Evolutionary conservation across 495 filamentous ascomycete species (phyloP).

Genomic region (Eremomyces bilateralis): DNA sequence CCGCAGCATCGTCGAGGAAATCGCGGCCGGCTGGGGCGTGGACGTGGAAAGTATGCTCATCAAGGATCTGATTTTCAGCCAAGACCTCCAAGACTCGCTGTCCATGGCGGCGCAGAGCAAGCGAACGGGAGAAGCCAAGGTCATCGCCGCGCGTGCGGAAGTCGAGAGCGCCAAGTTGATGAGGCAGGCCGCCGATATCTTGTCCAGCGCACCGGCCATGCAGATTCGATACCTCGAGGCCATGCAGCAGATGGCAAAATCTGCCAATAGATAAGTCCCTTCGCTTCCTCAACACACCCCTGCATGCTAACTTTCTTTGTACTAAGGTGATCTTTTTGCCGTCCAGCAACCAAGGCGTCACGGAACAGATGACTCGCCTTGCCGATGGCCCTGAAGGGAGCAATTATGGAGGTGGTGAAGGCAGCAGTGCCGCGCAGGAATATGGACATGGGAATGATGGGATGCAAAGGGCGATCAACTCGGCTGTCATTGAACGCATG

Average conservation of each 20-base stretch:
- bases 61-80: conserved; percentile 97
- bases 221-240: conserved; percentile 96
- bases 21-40: conserved; percentile 84
- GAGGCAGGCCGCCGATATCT: conserved; percentile 92
- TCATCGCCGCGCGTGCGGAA: conserved; percentile 90
- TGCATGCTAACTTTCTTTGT: no score
- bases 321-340: conserved; percentile 97
- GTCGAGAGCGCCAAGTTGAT: conserved; percentile 95
- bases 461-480: conserved; percentile 69
- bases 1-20: conserved; percentile 93
- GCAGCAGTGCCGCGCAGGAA: conserved; percentile 22
- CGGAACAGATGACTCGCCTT: conserved; percentile 25
- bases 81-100: conserved; percentile 89
- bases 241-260: conserved; percentile 99
- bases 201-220: conserved; percentile 87
- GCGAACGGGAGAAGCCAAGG: conserved; percentile 94
- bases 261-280: conserved; percentile 69
- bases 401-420: conserved; percentile 41
- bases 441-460: conserved; percentile 29
- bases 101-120: conserved; percentile 99
- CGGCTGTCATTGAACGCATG: conserved; percentile 71
- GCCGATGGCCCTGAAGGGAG: no score
- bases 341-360: conserved; percentile 23
- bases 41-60: conserved; percentile 96
- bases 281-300: no score